Evolutionary conservation across 192 early-diverging fungal species (phyloP).

Genomic region (Umbelopsis vinacea): DNA sequence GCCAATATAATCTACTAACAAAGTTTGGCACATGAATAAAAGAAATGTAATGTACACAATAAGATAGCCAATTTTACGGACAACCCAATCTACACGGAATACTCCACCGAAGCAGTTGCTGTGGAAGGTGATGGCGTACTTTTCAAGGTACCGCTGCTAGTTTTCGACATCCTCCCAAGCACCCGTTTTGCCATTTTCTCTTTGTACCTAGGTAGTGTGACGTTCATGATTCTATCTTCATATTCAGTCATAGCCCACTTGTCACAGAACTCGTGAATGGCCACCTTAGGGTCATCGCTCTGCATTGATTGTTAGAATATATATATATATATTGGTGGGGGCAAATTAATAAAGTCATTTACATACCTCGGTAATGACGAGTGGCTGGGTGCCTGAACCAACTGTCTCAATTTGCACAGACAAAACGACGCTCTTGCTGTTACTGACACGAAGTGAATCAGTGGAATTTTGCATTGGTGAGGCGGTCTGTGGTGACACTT

Average conservation of each 20-base stretch:
- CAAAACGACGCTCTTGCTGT: not conserved
- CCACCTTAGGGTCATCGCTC: not conserved
- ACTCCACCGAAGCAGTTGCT: not conserved
- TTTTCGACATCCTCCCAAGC: not conserved
- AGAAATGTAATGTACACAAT: not conserved
- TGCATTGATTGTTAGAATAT: not conserved
- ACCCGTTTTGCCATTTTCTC: conserved; percentile 13
- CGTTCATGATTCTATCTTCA: not conserved
- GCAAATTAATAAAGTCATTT: not conserved
- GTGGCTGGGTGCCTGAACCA: not conserved
- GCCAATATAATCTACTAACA: not conserved
- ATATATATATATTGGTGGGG: not conserved
- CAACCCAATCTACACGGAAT: not conserved
- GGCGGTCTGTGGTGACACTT: too few species aligned
- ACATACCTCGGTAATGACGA: conserved; percentile 11
- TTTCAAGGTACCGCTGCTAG: not conserved
- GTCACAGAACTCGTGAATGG: not conserved
- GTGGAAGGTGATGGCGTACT: not conserved
- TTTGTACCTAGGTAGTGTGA: not conserved
- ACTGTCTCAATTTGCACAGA: conserved; percentile 17
- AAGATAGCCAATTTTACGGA: not conserved
- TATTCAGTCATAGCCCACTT: conserved; percentile 3
- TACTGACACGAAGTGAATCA: not conserved
- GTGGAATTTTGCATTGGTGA: not conserved
- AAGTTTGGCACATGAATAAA: not conserved